These are phyloP conservation scores for Aspergillus ibericus DNA, from an alignment of 2,329 filamentous ascomycete genomes.

Conservation along the genomic window DNA sequence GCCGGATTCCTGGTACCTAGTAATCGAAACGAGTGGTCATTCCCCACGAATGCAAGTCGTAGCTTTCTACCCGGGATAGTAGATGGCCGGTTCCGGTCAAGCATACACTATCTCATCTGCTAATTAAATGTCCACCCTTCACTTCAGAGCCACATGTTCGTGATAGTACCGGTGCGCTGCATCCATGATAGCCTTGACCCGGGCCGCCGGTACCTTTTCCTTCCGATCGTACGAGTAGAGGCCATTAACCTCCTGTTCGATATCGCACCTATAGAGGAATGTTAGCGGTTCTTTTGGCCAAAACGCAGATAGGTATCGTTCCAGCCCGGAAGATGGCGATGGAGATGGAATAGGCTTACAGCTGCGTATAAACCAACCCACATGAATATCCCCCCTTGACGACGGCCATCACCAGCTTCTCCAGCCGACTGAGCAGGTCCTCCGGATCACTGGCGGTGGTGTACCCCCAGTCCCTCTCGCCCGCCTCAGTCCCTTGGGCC, in stretches of 20 bases:
- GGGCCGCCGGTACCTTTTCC: constrained; percentile 59
- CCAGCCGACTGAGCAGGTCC: constrained; percentile 60
- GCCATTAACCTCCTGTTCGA: constrained; percentile 69
- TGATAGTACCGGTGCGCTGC: constrained; percentile 52
- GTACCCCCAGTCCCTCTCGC: constrained; percentile 64
- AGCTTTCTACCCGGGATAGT: too few relatives aligned
- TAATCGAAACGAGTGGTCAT: too few relatives aligned
- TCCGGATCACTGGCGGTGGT: constrained; percentile 63
- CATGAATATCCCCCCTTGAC: constrained; percentile 58
- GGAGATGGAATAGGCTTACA: constrained; percentile 49
- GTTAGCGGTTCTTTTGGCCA: background rate
- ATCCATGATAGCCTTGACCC: constrained; percentile 60
- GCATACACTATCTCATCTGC: too few relatives aligned
- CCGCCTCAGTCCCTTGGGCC: constrained; percentile 38
- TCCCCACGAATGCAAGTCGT: too few relatives aligned
- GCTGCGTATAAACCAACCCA: constrained; percentile 66
- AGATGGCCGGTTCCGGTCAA: too few relatives aligned
- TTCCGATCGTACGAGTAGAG: constrained; percentile 63
- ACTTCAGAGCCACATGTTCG: constrained; percentile 4
- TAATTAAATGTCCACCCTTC: background rate
- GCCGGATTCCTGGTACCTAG: too few relatives aligned
- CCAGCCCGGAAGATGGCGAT: too few relatives aligned
- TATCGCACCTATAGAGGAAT: constrained; percentile 46
- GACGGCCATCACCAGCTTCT: constrained; percentile 60
- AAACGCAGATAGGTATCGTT: too few relatives aligned